Conservation (phyloP, 176 grass and related monocot genomes). For the Guadua angustifolia region DNA sequence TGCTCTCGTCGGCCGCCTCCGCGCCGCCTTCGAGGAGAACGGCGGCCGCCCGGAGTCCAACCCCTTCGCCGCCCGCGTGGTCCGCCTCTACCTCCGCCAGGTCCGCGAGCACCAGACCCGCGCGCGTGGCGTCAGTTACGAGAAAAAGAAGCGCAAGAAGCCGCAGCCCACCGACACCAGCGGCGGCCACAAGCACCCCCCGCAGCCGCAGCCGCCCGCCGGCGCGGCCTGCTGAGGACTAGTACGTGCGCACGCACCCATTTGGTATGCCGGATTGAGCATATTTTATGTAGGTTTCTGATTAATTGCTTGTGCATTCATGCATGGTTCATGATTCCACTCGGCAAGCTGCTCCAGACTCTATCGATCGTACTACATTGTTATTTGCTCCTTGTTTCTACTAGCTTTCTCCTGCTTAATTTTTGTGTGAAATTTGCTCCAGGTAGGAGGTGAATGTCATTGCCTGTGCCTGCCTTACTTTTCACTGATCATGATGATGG, state of each 20-base stretch:
- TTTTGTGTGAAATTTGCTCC: constrained; percentile 19
- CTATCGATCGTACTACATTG: constrained; percentile 40
- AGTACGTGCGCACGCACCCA: constrained; percentile 32
- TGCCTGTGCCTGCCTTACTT: not conserved
- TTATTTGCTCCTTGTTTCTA: constrained; percentile 41
- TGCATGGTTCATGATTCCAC: constrained; percentile 44
- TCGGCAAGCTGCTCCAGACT: constrained; percentile 16
- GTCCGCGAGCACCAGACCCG: constrained; percentile 66
- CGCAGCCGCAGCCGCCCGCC: constrained; percentile 40
- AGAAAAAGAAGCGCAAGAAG: constrained; percentile 75
- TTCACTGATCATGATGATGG: constrained; percentile 26
- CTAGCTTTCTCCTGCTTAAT: constrained; percentile 30
- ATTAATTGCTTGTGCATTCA: constrained; percentile 59
- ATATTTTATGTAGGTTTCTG: constrained; percentile 70
- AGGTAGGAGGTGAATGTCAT: constrained; percentile 27
- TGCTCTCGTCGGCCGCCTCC: constrained; percentile 62
- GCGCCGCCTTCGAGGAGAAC: constrained; percentile 63
- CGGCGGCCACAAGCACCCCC: not conserved
- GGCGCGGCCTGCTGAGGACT: constrained; percentile 53
- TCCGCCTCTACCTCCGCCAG: constrained; percentile 63
- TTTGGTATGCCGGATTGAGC: constrained; percentile 63
- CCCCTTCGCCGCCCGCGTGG: constrained; percentile 60
- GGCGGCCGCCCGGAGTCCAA: constrained; percentile 65
- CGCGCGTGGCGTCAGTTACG: constrained; percentile 66
- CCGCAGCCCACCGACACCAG: constrained; percentile 1